Evolutionary conservation across 768 basidiomycete species (phyloP), one percentile per base, ranked within the genome.

Genomic region (Collybia sordida): DNA sequence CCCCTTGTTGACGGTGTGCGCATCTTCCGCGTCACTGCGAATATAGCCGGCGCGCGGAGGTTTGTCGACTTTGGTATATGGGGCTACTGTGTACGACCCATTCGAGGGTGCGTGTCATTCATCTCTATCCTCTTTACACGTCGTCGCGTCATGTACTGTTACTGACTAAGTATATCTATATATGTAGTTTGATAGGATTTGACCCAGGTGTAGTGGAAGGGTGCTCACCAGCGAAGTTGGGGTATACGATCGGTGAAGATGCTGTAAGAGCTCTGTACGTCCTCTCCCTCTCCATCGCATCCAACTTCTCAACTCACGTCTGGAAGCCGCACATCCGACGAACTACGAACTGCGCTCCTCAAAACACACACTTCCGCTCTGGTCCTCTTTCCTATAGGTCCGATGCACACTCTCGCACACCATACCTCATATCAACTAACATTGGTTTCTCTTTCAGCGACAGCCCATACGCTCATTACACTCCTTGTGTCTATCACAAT

Each of bases 31-130:
- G 31, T 61, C 11, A 35, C 40, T 40, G 47, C 47, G 11, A 25
- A 42, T 14, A 38, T 47, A 14, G 37, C 46, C 6, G 54, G 48
- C n/a, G 35, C 22, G 3, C 45, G 47, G 17, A 46, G 57, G 12
- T 54, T 56, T 36, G 55, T 56, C 15, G 54, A 58, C 19, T 59
- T 56, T 40, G 59, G 59, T 14, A 36, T 61, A 9, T 59, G 57
- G 59, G 59, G 59, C 18, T 58, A 58, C 31, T 60, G 59, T 35
- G 49, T 60, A 7, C 25, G 40, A 12, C 54, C 51, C 9, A 31
- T 58, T 22, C 34, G 41, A 15, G 23, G 23, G 59, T 57, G 34
- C n/a, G n/a, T 17, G 53, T 55, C 12, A 15, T 24, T 23, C 39
- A 23, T 24, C 19, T 23, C 47, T 17, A 35, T 44, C 42, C 42